A percentile compares a stretch with the other conserved stretches of the same genome.
These are phyloP conservation scores for Colletotrichum sp. DNA, from an alignment of 2,329 filamentous ascomycete genomes.

Conservation along the genomic window DNA sequence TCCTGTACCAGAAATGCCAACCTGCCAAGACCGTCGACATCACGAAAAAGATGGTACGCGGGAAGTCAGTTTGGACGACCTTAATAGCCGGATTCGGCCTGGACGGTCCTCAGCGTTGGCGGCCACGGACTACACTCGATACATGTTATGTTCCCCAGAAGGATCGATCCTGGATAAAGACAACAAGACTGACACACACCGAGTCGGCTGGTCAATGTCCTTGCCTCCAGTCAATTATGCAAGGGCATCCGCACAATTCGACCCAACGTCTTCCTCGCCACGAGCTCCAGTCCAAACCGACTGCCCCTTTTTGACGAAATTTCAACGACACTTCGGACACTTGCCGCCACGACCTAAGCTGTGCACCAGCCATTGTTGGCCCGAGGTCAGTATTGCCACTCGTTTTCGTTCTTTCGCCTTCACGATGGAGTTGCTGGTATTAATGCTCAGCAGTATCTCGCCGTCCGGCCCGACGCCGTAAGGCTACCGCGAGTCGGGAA, in stretches of 20 bases:
- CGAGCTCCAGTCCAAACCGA: not conserved
- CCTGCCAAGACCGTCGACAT: not conserved
- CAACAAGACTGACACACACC: not conserved
- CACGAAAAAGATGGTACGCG: not conserved
- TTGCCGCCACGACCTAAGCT: not conserved
- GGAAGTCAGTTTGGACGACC: not conserved
- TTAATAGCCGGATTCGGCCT: not conserved
- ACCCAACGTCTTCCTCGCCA: not conserved
- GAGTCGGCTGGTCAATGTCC: not conserved
- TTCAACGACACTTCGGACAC: not conserved
- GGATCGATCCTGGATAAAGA: not conserved
- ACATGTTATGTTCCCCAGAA: not conserved
- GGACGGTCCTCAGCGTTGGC: not conserved
- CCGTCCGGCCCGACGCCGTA: not conserved
- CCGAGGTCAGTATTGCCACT: not conserved
- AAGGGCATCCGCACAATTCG: not conserved
- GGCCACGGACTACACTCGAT: not conserved
- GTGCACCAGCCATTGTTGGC: not conserved
- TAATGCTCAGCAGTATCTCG: not conserved
- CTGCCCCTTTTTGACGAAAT: not conserved
- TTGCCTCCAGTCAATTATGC: not conserved
- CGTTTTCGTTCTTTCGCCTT: not conserved
- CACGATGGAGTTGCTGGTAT: not conserved
- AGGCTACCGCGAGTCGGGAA: not conserved
- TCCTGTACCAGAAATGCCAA: not conserved